Conservation (phyloP, 2,329 filamentous ascomycete species). For the Penicillium freii region DNA sequence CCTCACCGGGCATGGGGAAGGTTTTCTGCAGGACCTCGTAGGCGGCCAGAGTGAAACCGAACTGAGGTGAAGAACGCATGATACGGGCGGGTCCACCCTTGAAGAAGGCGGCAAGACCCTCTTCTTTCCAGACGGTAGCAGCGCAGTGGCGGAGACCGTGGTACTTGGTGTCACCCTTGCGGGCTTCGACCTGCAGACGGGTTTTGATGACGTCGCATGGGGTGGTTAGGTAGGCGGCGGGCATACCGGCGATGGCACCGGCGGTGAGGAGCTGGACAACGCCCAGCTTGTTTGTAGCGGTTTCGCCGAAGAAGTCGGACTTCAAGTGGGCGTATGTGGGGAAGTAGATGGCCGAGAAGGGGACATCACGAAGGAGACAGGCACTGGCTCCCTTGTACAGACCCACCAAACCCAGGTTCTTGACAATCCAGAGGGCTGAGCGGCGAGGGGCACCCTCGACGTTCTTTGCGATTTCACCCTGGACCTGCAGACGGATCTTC, state of each 20-base stretch:
- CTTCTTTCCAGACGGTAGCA: slow-evolving; percentile 77
- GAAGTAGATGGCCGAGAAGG: slow-evolving; percentile 99
- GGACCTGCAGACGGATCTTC: slow-evolving; percentile 96
- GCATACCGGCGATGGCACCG: slow-evolving; percentile 91
- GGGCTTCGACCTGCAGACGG: slow-evolving; percentile 91
- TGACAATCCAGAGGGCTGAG: slow-evolving; percentile 96
- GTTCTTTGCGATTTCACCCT: slow-evolving; percentile 90
- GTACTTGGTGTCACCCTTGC: slow-evolving; percentile 90
- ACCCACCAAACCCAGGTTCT: slow-evolving; percentile 88
- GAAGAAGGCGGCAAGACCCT: slow-evolving; percentile 96
- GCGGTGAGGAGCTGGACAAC: slow-evolving; percentile 88
- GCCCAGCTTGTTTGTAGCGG: slow-evolving; percentile 79
- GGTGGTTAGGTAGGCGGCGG: slow-evolving; percentile 89
- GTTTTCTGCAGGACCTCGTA: slow-evolving; percentile 86
- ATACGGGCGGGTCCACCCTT: slow-evolving; percentile 97
- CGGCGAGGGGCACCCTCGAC: slow-evolving; percentile 79
- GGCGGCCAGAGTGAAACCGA: slow-evolving; percentile 93
- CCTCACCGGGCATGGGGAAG: slow-evolving; percentile 71
- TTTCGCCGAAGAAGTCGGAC: slow-evolving; percentile 89
- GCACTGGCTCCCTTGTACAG: slow-evolving; percentile 96
- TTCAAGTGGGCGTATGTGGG: slow-evolving; percentile 94
- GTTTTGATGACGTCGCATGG: slow-evolving; percentile 99
- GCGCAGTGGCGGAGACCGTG: slow-evolving; percentile 84
- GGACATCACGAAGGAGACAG: slow-evolving; percentile 91
- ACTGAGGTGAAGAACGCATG: slow-evolving; percentile 90